A percentile compares a stretch with the other conserved stretches of the same genome.
Conservation (phyloP, 257 asterid genomes). For the Linaria vulgaris region DNA sequence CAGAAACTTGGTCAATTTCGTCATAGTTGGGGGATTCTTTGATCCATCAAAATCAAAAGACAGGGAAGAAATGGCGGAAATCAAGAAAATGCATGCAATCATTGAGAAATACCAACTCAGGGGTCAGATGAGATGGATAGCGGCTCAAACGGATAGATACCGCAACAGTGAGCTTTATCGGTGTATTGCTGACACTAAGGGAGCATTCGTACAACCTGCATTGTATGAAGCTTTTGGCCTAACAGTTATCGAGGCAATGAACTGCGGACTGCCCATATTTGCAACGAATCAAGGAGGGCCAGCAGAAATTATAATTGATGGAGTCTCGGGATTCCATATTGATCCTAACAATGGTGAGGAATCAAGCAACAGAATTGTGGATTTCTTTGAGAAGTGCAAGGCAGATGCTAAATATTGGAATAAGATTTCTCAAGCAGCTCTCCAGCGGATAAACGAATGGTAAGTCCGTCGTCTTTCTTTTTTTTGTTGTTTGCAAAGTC, state of each 20-base stretch:
- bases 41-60: constrained; percentile 79
- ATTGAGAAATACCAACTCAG: constrained; percentile 62
- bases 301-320: constrained; percentile 79
- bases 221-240: constrained; percentile 87
- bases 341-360: constrained; percentile 70
- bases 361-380: constrained; percentile 61
- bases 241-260: constrained; percentile 87
- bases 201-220: constrained; percentile 90
- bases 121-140: constrained; percentile 90
- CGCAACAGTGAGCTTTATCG: constrained; percentile 78
- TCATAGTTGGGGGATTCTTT: constrained; percentile 77
- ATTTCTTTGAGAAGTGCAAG: constrained; percentile 71
- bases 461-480: constrained; percentile 31
- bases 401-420: constrained; percentile 59
- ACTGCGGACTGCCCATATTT: constrained; percentile 83
- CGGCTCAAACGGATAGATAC: constrained; percentile 79
- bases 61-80: constrained; percentile 84
- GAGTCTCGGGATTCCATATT: constrained; percentile 77
- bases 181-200: constrained; percentile 75
- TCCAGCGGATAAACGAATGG: constrained; percentile 74
- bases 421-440: constrained; percentile 56
- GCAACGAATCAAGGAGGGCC: constrained; percentile 96
- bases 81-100: constrained; percentile 75
- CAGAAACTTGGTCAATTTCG: constrained; percentile 64
- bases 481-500: not conserved